Conservation (phyloP, 306 rosid species). For the Sindora glabra region DNA sequence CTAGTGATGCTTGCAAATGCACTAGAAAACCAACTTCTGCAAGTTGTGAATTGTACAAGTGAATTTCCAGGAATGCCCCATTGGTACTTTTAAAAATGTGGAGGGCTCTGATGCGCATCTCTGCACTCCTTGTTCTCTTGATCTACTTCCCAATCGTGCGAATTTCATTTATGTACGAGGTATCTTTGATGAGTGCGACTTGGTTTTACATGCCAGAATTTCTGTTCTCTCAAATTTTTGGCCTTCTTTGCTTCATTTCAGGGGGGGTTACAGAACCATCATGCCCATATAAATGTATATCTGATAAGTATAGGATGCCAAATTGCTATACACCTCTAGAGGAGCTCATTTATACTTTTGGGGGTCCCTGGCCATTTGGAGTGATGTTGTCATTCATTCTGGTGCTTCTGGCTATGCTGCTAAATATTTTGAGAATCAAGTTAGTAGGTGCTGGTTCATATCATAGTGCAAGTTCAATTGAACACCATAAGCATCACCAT, state of each 20-base stretch:
- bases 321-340: constrained; percentile 93
- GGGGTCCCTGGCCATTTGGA: constrained; percentile 88
- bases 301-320: constrained; percentile 92
- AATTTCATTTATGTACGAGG: constrained; percentile 85
- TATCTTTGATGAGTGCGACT: constrained; percentile 24
- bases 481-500: constrained; percentile 54
- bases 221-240: constrained; percentile 5
- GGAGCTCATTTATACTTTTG: constrained; percentile 87
- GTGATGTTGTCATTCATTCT: constrained; percentile 59
- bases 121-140: constrained; percentile 85
- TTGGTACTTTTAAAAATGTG: constrained; percentile 83
- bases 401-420: constrained; percentile 58
- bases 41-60: constrained; percentile 14
- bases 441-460: constrained; percentile 68
- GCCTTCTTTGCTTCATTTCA: constrained; percentile 30
- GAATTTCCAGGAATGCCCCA: constrained; percentile 79
- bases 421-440: constrained; percentile 69
- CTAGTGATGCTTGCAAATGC: constrained; percentile 11
- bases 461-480: constrained; percentile 57
- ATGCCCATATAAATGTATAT: constrained; percentile 83
- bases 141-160: constrained; percentile 88
- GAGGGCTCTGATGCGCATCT: constrained; percentile 74
- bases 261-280: constrained; percentile 66
- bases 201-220: constrained; percentile 13
- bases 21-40: constrained; percentile 1